Base-by-base conservation (phyloP, 1,139 yeast genomes). In the Magnusiomyces magnusii region DNA sequence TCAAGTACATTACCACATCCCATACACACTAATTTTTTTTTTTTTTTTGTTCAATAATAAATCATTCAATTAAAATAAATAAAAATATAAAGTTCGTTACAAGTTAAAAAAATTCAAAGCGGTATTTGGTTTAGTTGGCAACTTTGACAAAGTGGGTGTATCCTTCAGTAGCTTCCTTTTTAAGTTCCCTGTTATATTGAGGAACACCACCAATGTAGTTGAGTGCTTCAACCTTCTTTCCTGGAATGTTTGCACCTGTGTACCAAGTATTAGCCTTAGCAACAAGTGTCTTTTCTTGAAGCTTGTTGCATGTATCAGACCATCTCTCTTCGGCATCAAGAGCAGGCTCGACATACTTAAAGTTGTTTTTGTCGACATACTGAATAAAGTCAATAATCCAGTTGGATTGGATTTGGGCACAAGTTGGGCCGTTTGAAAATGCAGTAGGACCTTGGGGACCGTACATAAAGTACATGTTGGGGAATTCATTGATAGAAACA, bases 381-480 rank as follows among this genome's bases (percentile, higher is more conserved):
- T 55, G 28, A 23, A 69, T 58, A 23, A 62, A 44, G 31, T 63
- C 62, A 47, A 63, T 58, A 41, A 69, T 66, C 58, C 64, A 69
- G 47, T 64, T 64, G 17, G 63, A 58, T 58, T 69, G 72, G 24
- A 66, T 53, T 42, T 67, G 68, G 49, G 59, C 58, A 56, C 70
- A 66, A 9, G 67, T 64, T n/a, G 73, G 72, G 1, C 71, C 73
- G 58, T 70, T 70, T 28, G 64, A 62, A 56, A 70, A 68, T 1
- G 71, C 68, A 21, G 72, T 69, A 10, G 73, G 73, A 2, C 66
- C 70, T 47, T 69, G 72, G 13, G 73, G 73, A 7, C 73, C 73
- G 57, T 70, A 71, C 51, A 68, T 60, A 57, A 64, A 68, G 57
- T 64, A 70, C 68, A 70, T 61, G 59, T 68, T 70, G 57, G 70